Base-by-base conservation (phyloP, 805 yeast genomes). In the Pichia insulana region DNA sequence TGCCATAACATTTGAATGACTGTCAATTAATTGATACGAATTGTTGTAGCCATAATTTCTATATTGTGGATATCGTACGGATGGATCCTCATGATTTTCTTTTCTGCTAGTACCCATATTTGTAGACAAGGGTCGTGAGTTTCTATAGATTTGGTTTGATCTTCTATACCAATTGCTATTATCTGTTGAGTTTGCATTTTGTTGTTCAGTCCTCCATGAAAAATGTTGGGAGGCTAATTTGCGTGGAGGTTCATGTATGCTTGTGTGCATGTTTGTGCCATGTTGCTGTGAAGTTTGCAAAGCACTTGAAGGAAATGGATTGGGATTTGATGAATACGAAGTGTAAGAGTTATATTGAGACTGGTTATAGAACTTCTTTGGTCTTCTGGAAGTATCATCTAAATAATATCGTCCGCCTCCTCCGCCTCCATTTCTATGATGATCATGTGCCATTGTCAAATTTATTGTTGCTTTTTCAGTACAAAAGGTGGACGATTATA, bases 271-370 rank as follows among this genome's bases (percentile, higher is more conserved):
- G 42, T 27, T 27, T 35, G 25, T 32, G 10, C 28, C 39, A 25
- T 9, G 48, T 12, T 30, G 43, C 20, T 30, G 43, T 30, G 13
- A 28, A 28, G 15, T 28, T 12, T 22, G 47, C 1, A 51, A 54
- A 30, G 49, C 58, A 36, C 59, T 47, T 39, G 63, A 55, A 3
- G 63, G 56, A 33, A 59, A 59, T 2, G 64, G 63, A 39, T 59
- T 59, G 3, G 49, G 44, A 17, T 45, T 42, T 4, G 46, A 48
- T 12, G 47, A 36, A 36, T 46, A 43, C 32, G 52, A 43, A 15
- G 47, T 34, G 31, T 37, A 32, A 10, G 43, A 16, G 16, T 33
- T 31, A 19, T 37, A 39, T 13, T 49, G 51, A 10, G 46, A 34
- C 15, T 50, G 42, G n/a, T 52, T 42, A 27, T 46, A 47, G 35